phyloP scores from a whole-genome alignment of 345 rosid species.

The Alliaria petiolata region DNA sequence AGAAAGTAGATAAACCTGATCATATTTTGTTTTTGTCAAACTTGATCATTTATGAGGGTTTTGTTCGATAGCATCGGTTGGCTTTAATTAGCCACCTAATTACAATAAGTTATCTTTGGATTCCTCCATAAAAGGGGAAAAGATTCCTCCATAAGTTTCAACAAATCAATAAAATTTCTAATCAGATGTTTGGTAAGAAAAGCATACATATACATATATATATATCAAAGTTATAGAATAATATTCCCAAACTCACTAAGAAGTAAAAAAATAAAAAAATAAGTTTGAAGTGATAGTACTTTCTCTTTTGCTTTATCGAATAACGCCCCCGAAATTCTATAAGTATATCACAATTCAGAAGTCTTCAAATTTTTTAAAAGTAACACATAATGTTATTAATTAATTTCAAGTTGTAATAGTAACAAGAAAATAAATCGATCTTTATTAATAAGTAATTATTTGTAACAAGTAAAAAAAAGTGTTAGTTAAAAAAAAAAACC shows the following conservation, averaged over 20 bases:
- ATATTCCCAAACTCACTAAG: conserved; percentile 11
- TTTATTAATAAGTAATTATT: background rate
- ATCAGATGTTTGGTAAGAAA: conserved; percentile 16
- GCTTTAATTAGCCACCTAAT: conserved; percentile 3
- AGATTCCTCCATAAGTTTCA: background rate
- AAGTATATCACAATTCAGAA: background rate
- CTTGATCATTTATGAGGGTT: conserved; percentile 2
- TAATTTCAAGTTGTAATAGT: conserved; percentile 1
- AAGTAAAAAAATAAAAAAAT: background rate
- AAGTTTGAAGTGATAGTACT: background rate
- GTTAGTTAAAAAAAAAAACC: background rate
- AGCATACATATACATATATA: background rate
- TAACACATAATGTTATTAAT: background rate
- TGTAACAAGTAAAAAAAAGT: background rate
- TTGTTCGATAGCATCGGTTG: conserved; percentile 4
- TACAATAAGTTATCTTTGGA: conserved; percentile 22
- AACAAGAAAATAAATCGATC: no score
- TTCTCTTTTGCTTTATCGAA: conserved; percentile 9
- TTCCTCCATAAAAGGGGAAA: conserved; percentile 3
- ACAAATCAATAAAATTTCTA: background rate
- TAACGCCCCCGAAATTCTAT: background rate
- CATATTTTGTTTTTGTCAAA: background rate
- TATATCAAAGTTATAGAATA: background rate
- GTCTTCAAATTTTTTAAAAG: background rate
- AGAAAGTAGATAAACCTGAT: background rate